Percentiles rank a stretch among this genome's conserved stretches.
These are phyloP conservation scores for Solanum gracilifrons DNA, from an alignment of 257 asterid species.

Conservation along the genomic window DNA sequence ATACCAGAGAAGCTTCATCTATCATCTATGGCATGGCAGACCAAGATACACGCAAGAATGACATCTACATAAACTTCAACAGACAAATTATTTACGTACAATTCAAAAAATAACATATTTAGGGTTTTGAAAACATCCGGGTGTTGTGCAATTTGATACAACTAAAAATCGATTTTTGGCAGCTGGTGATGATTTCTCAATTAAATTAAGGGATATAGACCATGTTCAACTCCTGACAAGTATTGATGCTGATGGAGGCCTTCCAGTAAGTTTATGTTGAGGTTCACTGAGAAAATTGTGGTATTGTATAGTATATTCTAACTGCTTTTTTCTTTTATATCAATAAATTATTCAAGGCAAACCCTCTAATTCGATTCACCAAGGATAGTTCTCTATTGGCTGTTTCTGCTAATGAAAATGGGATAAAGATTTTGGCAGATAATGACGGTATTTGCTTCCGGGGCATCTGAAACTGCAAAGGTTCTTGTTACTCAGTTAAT, in stretches of 20 bases:
- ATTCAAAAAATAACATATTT: constrained; percentile 1
- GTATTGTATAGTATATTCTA: background rate
- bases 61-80: background rate
- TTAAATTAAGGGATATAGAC: constrained; percentile 67
- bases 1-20: constrained; percentile 34
- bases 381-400: constrained; percentile 41
- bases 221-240: constrained; percentile 29
- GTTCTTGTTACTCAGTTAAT: constrained; percentile 14
- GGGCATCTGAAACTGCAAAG: constrained; percentile 59
- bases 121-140: constrained; percentile 46
- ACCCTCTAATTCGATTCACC: constrained; percentile 83
- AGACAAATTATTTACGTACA: constrained; percentile 21
- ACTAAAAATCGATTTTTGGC: constrained; percentile 42
- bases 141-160: constrained; percentile 57
- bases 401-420: constrained; percentile 67
- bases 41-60: background rate
- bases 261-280: constrained; percentile 23
- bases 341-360: constrained; percentile 45
- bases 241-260: constrained; percentile 54
- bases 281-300: background rate
- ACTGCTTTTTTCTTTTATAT: constrained; percentile 8
- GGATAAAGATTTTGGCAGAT: constrained; percentile 71
- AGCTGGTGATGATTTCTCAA: constrained; percentile 48
- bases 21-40: constrained; percentile 26
- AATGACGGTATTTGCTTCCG: constrained; percentile 54